A percentile compares a stretch with the other conserved stretches of the same genome.
These are phyloP conservation scores for Thyridium curvatum DNA, from an alignment of 2,329 filamentous ascomycete genomes.

Conservation along the genomic window DNA sequence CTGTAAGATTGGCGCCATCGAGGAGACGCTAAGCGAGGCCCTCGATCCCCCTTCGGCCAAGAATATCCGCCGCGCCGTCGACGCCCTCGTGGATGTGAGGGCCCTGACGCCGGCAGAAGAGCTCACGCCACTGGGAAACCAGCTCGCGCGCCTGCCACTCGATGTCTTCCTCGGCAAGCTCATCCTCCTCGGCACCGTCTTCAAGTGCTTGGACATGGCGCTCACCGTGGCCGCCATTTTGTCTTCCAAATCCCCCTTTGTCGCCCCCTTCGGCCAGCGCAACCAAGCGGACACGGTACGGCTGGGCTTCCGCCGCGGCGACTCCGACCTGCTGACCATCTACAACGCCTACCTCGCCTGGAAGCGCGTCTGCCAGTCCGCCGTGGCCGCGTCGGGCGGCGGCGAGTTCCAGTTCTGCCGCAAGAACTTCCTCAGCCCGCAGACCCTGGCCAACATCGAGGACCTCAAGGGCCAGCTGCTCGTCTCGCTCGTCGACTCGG, in stretches of 20 bases:
- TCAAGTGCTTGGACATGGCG: slow-evolving; percentile 85
- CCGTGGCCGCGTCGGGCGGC: slow-evolving; percentile 38
- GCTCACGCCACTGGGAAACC: slow-evolving; percentile 77
- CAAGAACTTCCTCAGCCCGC: slow-evolving; percentile 88
- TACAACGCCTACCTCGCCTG: slow-evolving; percentile 92
- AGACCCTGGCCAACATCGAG: slow-evolving; percentile 86
- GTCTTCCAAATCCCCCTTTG: slow-evolving; percentile 90
- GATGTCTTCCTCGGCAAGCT: slow-evolving; percentile 95
- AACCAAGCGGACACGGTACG: slow-evolving; percentile 76
- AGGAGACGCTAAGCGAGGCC: slow-evolving; percentile 80
- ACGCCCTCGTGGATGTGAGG: slow-evolving; percentile 87
- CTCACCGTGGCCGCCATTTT: slow-evolving; percentile 89
- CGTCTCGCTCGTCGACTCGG: slow-evolving; percentile 77
- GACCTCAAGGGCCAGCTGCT: slow-evolving; percentile 91
- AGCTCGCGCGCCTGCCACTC: slow-evolving; percentile 81
- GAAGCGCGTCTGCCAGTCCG: slow-evolving; percentile 72
- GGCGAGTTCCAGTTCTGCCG: slow-evolving; percentile 88
- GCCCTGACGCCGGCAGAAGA: slow-evolving; percentile 78
- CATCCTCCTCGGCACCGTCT: slow-evolving; percentile 77
- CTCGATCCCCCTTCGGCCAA: slow-evolving; percentile 85
- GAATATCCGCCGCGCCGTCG: slow-evolving; percentile 88
- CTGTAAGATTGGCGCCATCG: slow-evolving; percentile 89
- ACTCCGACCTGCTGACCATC: slow-evolving; percentile 86
- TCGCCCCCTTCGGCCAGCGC: slow-evolving; percentile 77
- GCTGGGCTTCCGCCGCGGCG: slow-evolving; percentile 72